Evolutionary conservation across 352 stramenopile species (phyloP), one percentile per base, ranked within the genome.

Genomic region (Phytopythium aichiense): DNA sequence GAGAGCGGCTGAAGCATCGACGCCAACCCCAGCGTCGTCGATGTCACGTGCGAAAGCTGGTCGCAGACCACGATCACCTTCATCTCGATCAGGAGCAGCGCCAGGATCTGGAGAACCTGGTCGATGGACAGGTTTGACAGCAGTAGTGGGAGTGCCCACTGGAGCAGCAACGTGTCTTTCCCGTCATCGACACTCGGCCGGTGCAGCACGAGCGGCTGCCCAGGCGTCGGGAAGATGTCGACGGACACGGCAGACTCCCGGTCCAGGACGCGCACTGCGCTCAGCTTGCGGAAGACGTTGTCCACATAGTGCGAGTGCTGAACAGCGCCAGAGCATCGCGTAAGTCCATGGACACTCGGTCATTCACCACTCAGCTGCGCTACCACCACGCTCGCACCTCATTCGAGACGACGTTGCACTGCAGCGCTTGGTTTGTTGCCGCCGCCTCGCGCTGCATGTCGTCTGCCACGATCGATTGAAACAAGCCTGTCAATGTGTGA

Each of bases 11-110:
- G 65, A 33, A 86, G 51, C 23, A 86, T 49, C 4, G 75, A 80
- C 4, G 77, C 64, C 1, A 86, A 58, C 2, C 68, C 73, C 33
- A 86, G 40, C 11, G 71, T 82, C 40, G 63, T 63, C 52, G 77
- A 73, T 4, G 77, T 84, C 33, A 86, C 45, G 2, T 78, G 69
- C 11, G 65, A 66, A 13, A 82, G 68, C 22, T 77, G 66, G 46
- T 81, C 73, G 20, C 70, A 84, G 48, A 84, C 70, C 18, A 86
- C 48, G 43, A 86, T 73, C 16, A 86, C 62, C 40, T 86, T 86
- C 68, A 83, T 78, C 58, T 86, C 77, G 15, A 77, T 48, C 23
- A 86, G 59, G 37, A 86, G 50, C 11, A 81, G 55, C 18, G 66
- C 70, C 37, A 84, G 35, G 49, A 84, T 71, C n/a, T 74, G 70